Percentiles rank a stretch among this genome's conserved stretches.
phyloP scores from a whole-genome alignment of 116 monocot genomes.

The Iris pallida region DNA sequence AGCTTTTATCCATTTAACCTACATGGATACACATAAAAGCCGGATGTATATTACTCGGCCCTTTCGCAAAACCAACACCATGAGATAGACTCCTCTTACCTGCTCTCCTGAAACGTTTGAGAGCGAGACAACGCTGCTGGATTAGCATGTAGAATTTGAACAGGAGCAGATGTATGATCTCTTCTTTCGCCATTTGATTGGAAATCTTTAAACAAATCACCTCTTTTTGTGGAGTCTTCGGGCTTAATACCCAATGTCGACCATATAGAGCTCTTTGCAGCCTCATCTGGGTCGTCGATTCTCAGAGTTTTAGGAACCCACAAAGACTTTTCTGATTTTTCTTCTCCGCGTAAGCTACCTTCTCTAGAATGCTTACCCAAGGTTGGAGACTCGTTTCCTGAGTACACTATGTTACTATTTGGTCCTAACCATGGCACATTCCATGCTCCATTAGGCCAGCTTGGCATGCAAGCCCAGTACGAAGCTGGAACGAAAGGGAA shows the following conservation, averaged over 20 bases:
- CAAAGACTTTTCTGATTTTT: constrained; percentile 1
- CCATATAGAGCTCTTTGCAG: constrained; percentile 23
- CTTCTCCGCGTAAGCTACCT: not conserved
- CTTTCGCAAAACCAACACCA: no score
- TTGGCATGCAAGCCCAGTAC: constrained; percentile 16
- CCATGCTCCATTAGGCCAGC: constrained; percentile 31
- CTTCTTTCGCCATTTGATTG: not conserved
- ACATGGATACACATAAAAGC: no score
- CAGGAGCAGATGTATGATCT: not conserved
- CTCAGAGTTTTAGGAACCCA: constrained; percentile 17
- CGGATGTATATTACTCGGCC: no score
- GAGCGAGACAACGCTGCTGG: constrained; percentile 18
- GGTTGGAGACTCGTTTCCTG: constrained; percentile 45
- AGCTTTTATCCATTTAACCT: no score
- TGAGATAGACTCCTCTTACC: not conserved
- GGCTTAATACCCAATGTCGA: constrained; percentile 12
- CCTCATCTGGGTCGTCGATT: constrained; percentile 15
- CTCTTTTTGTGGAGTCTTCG: not conserved
- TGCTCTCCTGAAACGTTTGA: constrained; percentile 14
- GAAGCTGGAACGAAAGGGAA: constrained; percentile 31
- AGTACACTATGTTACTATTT: constrained; percentile 44
- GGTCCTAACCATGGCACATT: constrained; percentile 17
- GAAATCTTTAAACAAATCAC: constrained; percentile 8
- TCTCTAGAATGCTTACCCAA: constrained; percentile 73
- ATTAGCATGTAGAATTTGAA: constrained; percentile 13